These are phyloP conservation scores for Colletotrichum sp. DNA, from an alignment of 2,329 filamentous ascomycete genomes.

Conservation along the genomic window DNA sequence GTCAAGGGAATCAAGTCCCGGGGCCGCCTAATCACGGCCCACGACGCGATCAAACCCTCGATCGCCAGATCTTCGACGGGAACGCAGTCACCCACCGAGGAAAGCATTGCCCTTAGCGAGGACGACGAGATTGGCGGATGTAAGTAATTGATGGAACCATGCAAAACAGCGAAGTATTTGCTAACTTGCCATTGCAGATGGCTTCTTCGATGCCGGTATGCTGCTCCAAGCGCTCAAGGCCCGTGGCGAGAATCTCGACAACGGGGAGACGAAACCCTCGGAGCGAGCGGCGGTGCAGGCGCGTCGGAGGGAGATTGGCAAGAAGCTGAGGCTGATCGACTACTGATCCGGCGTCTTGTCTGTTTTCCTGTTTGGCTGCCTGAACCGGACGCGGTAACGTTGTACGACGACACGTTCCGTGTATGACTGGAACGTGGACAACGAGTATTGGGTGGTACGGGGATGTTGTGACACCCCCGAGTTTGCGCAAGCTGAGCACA, in stretches of 20 bases:
- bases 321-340: slow-evolving; percentile 74
- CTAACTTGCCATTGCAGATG: slow-evolving; percentile 65
- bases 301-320: slow-evolving; percentile 71
- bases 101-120: slow-evolving; percentile 76
- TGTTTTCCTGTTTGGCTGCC: too few species aligned
- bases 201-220: slow-evolving; percentile 98
- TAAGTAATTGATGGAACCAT: slow-evolving; percentile 56
- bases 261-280: slow-evolving; percentile 56
- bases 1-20: slow-evolving; percentile 67
- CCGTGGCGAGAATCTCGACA: slow-evolving; percentile 59
- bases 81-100: slow-evolving; percentile 67
- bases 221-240: slow-evolving; percentile 85
- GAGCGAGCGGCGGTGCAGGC: slow-evolving; percentile 65
- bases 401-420: neutral
- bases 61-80: slow-evolving; percentile 45
- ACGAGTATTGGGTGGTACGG: neutral
- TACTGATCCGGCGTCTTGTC: slow-evolving; percentile 49
- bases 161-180: slow-evolving; percentile 15
- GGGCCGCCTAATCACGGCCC: slow-evolving; percentile 72
- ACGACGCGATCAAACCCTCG: slow-evolving; percentile 48
- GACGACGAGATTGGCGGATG: slow-evolving; percentile 92
- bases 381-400: neutral
- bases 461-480: neutral
- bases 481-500: neutral
- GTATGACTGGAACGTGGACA: neutral